Base-by-base conservation (phyloP, 2,329 filamentous ascomycete species). In the Thermoascus crustaceus region DNA sequence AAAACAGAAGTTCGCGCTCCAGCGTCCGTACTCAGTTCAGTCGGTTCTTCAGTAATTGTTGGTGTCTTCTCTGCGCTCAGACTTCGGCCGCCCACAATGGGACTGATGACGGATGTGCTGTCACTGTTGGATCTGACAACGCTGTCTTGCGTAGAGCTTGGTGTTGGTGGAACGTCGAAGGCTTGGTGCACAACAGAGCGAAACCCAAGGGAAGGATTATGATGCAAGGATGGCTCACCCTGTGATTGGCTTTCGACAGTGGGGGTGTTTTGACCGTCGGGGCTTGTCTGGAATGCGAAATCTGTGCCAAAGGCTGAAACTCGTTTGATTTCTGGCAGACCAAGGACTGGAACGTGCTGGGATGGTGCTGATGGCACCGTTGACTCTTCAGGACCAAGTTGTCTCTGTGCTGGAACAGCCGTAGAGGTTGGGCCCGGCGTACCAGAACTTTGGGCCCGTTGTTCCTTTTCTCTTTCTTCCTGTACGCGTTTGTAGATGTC, bases 401-500 rank as follows among this genome's bases (percentile, higher is more conserved):
- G n/a, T n/a, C n/a, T n/a, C n/a, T n/a, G n/a, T n/a, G n/a, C n/a
- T n/a, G n/a, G n/a, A n/a, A 40, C 32, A 14, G 19, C 27, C n/a
- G 64, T 48, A 14, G 71, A 69, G 44, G 80, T 76, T 39, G 75
- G 52, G 43, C 71, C 78, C 4, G 75, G 72, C 34, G 74, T 66
- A 13, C 68, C 61, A 7, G 73, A 73, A 2, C 81, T 78, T 38
- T 74, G 58, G 1, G 75, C 76, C 37, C 68, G 67, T 23, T 71
- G 63, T 45, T 75, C 70, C 45, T 64, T 71, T 42, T 74, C 68
- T 35, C 69, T 71, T 44, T 84, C 81, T 45, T 85, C 80, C 34
- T 75, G 75, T 55, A 81, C 69, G 4, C 81, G 76, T 50, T 75
- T 80, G 55, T 89, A 88, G 26, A 88, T 80, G 46, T 93, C 85